Percentiles rank a stretch among this genome's conserved stretches.
These are phyloP conservation scores for Kwoniella dejecticola DNA, from an alignment of 768 basidiomycete genomes.

Conservation along the genomic window DNA sequence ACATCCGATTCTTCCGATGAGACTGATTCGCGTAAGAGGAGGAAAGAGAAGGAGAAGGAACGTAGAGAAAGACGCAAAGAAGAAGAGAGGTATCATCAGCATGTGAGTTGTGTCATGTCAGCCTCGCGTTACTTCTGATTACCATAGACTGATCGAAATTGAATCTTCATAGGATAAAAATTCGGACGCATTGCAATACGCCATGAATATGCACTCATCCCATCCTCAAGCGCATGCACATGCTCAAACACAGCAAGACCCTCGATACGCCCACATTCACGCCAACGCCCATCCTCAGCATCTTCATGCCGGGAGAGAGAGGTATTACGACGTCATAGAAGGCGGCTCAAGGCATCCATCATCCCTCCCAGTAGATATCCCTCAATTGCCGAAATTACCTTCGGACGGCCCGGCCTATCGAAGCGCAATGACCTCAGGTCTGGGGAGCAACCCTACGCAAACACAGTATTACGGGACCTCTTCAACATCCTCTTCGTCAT, in stretches of 20 bases:
- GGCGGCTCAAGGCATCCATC: background rate
- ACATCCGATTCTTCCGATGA: background rate
- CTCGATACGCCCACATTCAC: background rate
- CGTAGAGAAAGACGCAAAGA: slow-evolving; percentile 8
- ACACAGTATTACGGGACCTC: slow-evolving; percentile 1
- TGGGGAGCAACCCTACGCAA: background rate
- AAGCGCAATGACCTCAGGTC: background rate
- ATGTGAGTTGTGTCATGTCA: slow-evolving; percentile 8
- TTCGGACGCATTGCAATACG: slow-evolving; percentile 31
- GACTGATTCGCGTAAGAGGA: slow-evolving; percentile 5
- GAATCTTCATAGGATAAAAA: slow-evolving; percentile 22
- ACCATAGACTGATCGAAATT: slow-evolving; percentile 5
- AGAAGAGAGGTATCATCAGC: slow-evolving; percentile 8
- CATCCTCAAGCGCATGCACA: slow-evolving; percentile 4
- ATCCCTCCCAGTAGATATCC: slow-evolving; percentile 4
- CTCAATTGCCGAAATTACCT: slow-evolving; percentile 12
- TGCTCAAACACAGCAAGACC: background rate
- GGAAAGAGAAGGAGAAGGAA: slow-evolving; percentile 9
- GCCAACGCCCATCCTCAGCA: no score
- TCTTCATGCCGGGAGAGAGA: background rate
- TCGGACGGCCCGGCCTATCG: slow-evolving; percentile 10
- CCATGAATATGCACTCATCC: slow-evolving; percentile 29
- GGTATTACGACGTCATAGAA: background rate
- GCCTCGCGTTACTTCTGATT: background rate
- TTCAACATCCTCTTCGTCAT: background rate